Evolutionary conservation across 1,284 basidiomycete species (phyloP), one percentile per base, ranked within the genome.

Genomic region (Ganoderma leucocontextum): DNA sequence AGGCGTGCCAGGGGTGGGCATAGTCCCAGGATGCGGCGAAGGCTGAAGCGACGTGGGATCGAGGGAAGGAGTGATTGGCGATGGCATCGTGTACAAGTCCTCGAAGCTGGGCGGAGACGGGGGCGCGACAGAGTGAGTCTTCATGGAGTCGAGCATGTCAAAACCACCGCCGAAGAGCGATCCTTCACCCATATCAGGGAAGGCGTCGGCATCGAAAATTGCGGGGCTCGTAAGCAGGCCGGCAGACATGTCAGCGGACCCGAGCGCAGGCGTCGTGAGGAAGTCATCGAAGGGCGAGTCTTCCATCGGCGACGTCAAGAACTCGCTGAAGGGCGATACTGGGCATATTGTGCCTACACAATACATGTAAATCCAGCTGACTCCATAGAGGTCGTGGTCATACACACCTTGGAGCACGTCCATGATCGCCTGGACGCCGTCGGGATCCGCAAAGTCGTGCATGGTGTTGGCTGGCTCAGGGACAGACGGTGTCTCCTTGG

Each of bases 241-340:
- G 33, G 70, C 72, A n/a, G 17, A 76, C 61, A 76, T 67, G 57
- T 77, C 81, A 59, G 86, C 73, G 25, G 81, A 80, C 6, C 73
- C 78, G 55, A 80, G 53, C 10, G 77, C 80, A 2, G 90, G 91
- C 0, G 91, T 91, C 6, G 80, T 84, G 69, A 91, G 84, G 76
- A 87, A 84, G 42, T 90, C 87, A 13, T 85, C 83, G 65, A 82
- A 81, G 3, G 89, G 89, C n/a, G 85, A 85, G 58, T 86, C 84
- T 12, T 85, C 79, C 62, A 86, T 77, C 1, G 85, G 85, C 38
- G 85, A 86, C 9, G 85, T 86, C 12, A 86, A 74, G 71, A 77
- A 86, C 65, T 81, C 80, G 70, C 67, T 74, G 75, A 77, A 77
- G 63, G 68, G 64, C 61, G 76, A 71, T 71, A 70, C 75, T 49